Conservation (phyloP, 768 basidiomycete species). For the Ramaria sp. region DNA sequence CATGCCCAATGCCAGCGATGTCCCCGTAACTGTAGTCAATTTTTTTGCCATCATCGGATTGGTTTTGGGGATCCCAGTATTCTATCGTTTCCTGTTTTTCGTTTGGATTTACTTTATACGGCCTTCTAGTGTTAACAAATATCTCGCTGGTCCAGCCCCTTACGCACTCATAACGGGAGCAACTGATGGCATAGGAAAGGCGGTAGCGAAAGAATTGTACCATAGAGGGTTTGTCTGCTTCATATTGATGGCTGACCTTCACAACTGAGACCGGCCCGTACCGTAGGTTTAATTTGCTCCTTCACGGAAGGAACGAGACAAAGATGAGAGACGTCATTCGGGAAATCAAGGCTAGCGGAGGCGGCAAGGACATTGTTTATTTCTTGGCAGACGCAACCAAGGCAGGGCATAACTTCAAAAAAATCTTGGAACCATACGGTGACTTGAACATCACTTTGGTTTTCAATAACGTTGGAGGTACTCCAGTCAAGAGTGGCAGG, state of each 20-base stretch:
- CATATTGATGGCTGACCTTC: neutral
- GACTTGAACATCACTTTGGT: constrained; percentile 9
- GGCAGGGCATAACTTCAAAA: constrained; percentile 1
- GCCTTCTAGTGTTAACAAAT: neutral
- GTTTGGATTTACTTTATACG: constrained; percentile 5
- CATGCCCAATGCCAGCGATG: neutral
- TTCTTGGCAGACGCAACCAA: constrained; percentile 6
- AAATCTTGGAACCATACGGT: neutral
- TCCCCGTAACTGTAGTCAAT: neutral
- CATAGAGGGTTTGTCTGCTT: neutral
- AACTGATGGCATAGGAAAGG: constrained; percentile 11
- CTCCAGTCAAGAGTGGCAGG: neutral
- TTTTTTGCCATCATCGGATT: neutral
- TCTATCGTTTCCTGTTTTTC: constrained; percentile 3
- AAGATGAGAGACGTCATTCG: constrained; percentile 4
- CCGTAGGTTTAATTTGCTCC: constrained; percentile 9
- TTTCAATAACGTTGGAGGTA: constrained; percentile 7
- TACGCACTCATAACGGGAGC: constrained; percentile 11
- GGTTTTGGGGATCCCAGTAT: neutral
- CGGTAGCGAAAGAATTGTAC: constrained; percentile 9
- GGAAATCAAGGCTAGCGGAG: constrained; percentile 4
- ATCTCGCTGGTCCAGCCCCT: constrained; percentile 3
- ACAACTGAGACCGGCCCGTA: neutral
- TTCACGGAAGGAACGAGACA: constrained; percentile 10
- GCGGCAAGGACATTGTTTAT: neutral